These are phyloP conservation scores for Ceraceosorus bombacis DNA, from an alignment of 1,284 basidiomycete genomes.

Conservation along the genomic window DNA sequence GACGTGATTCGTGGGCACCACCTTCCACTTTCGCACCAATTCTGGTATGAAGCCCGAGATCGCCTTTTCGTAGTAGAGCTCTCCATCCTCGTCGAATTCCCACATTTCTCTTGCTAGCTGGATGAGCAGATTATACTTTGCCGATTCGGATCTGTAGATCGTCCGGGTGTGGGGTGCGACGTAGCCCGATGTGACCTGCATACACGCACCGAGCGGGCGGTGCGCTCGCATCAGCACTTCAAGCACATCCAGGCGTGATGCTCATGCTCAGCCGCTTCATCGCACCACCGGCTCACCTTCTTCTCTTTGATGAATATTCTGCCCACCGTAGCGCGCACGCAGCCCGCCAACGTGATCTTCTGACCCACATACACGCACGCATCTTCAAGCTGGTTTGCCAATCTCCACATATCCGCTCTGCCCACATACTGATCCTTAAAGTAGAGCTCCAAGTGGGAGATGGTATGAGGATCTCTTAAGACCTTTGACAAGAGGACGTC, in stretches of 20 bases:
- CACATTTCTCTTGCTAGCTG: slow-evolving; percentile 92
- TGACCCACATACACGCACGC: slow-evolving; percentile 47
- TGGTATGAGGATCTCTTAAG: slow-evolving; percentile 25
- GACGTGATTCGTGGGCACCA: slow-evolving; percentile 72
- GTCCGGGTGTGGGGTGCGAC: slow-evolving; percentile 76
- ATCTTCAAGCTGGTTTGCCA: slow-evolving; percentile 38
- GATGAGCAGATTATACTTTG: slow-evolving; percentile 73
- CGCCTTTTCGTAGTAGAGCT: slow-evolving; percentile 81
- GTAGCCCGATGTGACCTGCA: slow-evolving; percentile 68
- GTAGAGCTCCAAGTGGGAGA: slow-evolving; percentile 47
- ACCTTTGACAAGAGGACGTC: slow-evolving; percentile 35
- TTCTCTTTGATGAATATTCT: slow-evolving; percentile 43
- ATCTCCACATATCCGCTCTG: slow-evolving; percentile 47
- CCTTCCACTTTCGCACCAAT: slow-evolving; percentile 54
- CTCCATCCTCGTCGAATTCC: slow-evolving; percentile 91
- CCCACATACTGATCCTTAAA: slow-evolving; percentile 47
- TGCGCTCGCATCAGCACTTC: neutral
- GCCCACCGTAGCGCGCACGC: slow-evolving; percentile 43
- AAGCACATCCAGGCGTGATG: too few species aligned
- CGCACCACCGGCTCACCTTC: slow-evolving; percentile 15
- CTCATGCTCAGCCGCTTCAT: too few species aligned
- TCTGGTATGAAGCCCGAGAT: slow-evolving; percentile 59
- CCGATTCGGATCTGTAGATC: slow-evolving; percentile 76
- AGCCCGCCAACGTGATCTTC: slow-evolving; percentile 37
- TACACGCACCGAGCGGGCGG: slow-evolving; percentile 14